Conservation (phyloP, 345 rosid genomes). For the Barbarea vulgaris region DNA sequence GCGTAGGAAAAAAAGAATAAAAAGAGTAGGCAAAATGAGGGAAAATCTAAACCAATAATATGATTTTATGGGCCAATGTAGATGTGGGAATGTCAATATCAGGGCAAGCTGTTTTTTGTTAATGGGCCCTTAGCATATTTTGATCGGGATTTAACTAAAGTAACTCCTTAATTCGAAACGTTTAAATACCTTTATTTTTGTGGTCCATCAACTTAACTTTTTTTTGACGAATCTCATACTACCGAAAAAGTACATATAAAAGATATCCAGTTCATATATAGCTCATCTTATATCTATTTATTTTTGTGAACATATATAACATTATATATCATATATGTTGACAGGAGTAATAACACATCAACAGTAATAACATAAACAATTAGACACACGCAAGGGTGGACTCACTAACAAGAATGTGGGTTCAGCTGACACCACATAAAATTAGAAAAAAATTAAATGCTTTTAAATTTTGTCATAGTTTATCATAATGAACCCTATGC, state of each 20-base stretch:
- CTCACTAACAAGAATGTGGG: too few relatives aligned
- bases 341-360: background rate
- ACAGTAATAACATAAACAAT: background rate
- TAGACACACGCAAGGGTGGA: too few relatives aligned
- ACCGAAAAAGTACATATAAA: constrained; percentile 5
- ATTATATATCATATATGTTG: too few relatives aligned
- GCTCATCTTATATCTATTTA: background rate
- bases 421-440: too few relatives aligned
- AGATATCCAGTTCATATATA: background rate
- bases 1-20: too few relatives aligned
- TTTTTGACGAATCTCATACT: constrained; percentile 1
- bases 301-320: background rate
- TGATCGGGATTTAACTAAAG: background rate
- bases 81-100: constrained; percentile 19
- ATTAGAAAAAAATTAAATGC: too few relatives aligned
- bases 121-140: constrained; percentile 4
- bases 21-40: background rate
- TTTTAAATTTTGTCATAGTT: too few relatives aligned
- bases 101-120: constrained; percentile 1
- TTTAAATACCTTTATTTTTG: constrained; percentile 1
- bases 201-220: constrained; percentile 13
- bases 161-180: background rate
- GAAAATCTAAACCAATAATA: background rate
- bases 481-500: too few relatives aligned
- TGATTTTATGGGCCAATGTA: constrained; percentile 11